Evolutionary conservation across 2,329 filamentous ascomycete genomes (phyloP), one percentile per base, ranked within the genome.

Genomic region (Ophiostoma sp.): DNA sequence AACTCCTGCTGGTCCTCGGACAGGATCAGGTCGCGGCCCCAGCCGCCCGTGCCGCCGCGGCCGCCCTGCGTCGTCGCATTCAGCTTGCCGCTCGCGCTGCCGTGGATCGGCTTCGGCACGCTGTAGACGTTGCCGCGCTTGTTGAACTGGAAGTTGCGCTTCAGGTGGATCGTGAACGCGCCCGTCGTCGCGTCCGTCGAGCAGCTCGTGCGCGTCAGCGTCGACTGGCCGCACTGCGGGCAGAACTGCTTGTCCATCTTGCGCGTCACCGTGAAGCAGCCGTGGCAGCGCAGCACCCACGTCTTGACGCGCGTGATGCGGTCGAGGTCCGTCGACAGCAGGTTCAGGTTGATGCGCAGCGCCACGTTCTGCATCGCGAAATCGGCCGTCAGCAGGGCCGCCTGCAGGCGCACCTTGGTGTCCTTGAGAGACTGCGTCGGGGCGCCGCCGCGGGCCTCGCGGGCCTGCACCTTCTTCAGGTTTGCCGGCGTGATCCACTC

Each of bases 361-460:
- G 95, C 86, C 7, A 98, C 93, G 77, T 98, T 98, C 80, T 98
- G 94, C 92, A 99, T 96, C 68, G 95, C 94, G 79, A 91, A 98
- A 81, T 99, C 95, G 68, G 90, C 93, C 1, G 95, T 98, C 75
- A 98, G 89, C 62, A 94, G 88, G n/a, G 93, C 94, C 16, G 91
- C 92, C 78, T 96, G 89, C 73, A 97, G 89, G 12, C 86, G 87
- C 44, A 52, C 44, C 47, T 49, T 58, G 41, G 49, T 9, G 71
- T 85, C 85, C 47, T 85, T 82, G 67, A 86, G 82, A 1, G 83
- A 77, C 69, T 82, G 77, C 65, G 83, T 79, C 55, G 83, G 79
- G 27, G 81, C 77, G 1, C 81, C 77, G 5, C 79, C 79, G 16
- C 81, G 78, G 73, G 94, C 88, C 76, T 87, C 85, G 69, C 52